Conservation (phyloP, 2,329 filamentous ascomycete genomes). For the Raffaelea deltoideospora region DNA sequence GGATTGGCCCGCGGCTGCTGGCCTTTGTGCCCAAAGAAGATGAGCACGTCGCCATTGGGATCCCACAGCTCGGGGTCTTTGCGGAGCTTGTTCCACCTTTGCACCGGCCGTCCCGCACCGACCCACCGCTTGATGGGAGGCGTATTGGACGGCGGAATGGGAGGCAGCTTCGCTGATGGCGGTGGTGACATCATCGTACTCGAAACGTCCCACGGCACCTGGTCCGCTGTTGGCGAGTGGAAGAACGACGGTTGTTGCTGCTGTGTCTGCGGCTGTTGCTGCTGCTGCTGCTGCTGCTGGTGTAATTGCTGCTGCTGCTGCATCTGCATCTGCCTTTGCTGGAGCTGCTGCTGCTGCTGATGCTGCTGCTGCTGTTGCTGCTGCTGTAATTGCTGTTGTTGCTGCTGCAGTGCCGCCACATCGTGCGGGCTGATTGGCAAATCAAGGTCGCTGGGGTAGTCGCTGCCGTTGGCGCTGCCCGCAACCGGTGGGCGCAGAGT, state of each 20-base stretch:
- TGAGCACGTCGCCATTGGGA: constrained; percentile 42
- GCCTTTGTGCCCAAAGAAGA: constrained; percentile 35
- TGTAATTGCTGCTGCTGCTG: constrained; percentile 3
- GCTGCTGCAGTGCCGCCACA: constrained; percentile 2
- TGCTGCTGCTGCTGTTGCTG: constrained; percentile 3
- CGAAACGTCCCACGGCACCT: constrained; percentile 12
- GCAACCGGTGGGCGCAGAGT: constrained; percentile 18
- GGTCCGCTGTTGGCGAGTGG: constrained; percentile 3
- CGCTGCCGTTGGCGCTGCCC: constrained; percentile 2
- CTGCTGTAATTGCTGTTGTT: constrained; percentile 4
- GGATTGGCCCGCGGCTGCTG: constrained; percentile 29
- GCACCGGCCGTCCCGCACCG: constrained; percentile 30
- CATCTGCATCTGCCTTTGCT: constrained; percentile 2
- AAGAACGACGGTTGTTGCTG: no score
- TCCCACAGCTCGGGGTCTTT: constrained; percentile 49
- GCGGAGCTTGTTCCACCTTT: constrained; percentile 40
- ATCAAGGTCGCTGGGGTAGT: constrained; percentile 11
- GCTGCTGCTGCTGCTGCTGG: constrained; percentile 2
- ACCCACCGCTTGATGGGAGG: constrained; percentile 37
- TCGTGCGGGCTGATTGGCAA: constrained; percentile 8
- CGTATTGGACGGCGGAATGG: constrained; percentile 19
- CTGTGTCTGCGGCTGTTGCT: constrained; percentile 1
- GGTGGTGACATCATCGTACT: constrained; percentile 19
- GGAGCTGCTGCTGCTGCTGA: neutral
- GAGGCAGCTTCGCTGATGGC: constrained; percentile 26